Evolutionary conservation across 2,329 filamentous ascomycete species (phyloP), one percentile per base, ranked within the genome.

Genomic region (Ophiostoma tasmaniense): DNA sequence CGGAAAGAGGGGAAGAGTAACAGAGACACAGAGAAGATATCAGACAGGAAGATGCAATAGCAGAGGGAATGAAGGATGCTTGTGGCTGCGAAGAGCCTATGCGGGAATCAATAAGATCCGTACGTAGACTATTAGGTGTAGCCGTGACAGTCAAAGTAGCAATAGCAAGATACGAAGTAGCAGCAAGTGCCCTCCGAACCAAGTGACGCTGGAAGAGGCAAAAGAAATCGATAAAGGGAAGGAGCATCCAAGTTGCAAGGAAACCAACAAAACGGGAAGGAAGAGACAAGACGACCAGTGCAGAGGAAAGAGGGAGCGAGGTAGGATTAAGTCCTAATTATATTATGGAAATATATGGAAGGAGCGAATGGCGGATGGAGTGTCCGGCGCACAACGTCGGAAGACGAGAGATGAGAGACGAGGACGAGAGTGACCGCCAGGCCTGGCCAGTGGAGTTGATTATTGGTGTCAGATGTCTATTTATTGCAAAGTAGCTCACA

Each of bases 361-460:
- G 45, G 65, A 61, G 55, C 39, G 45, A 67, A 30, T 67, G 61
- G 28, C 39, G 68, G 68, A 39, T 66, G 68, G 22, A 37, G 52
- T 66, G 67, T 33, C 35, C 64, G 67, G 50, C 64, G 64, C 64
- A n/a, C 62, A 33, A 55, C 20, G n/a, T n/a, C 42, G 61, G 39
- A 13, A 55, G 50, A 61, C 55, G 22, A 30, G 22, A 55, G 50
- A 61, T 25, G 22, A 30, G 22, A 17, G 55, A 64, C 61, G 61
- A 64, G 17, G 61, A 37, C 33, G 33, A 37, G 11, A 6, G 61
- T 22, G 61, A 20, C 30, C 7, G 14, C 59, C 28, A 62, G 59
- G 33, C 30, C n/a, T 39, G 61, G n/a, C 25, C 55, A 61, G 55
- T 61, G 55, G 61, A 22, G n/a, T 10, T 22, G 20, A 13, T 52